Evolutionary conservation across 2,329 filamentous ascomycete species (phyloP), one percentile per base, ranked within the genome.

Genomic region (Pleomassaria siparia): DNA sequence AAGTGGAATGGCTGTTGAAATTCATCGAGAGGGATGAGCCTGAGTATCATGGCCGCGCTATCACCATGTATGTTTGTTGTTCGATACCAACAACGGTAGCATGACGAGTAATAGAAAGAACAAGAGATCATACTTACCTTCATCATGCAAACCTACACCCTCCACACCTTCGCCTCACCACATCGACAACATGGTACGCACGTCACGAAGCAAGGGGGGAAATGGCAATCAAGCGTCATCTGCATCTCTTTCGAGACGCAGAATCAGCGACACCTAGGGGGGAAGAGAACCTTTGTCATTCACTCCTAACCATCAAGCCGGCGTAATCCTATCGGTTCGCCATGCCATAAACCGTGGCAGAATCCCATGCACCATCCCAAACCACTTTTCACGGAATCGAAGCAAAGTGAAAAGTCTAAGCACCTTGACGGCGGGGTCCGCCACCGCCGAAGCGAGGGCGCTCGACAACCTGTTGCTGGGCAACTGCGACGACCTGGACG

Each of bases 221-320:
- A 61, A 55, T 95, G 90, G 90, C 90, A 84, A 91, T 95, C 90
- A 89, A 95, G 89, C 89, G 71, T 94, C 84, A 82, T 89, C 86
- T 21, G 58, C 35, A 45, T 48, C 47, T 53, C 56, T 63, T 77
- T 79, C 77, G 50, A 60, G 56, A 56, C 50, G 54, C 54, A 44
- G 85, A 90, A 80, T 92, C 87, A 74, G 89, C 90, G 90, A 95
- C 90, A 95, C 90, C 90, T 91, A 81, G 79, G 73, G 56, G 64
- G 63, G 66, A 68, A 61, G 63, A 54, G n/a, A 56, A 67, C 66
- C 62, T 64, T 70, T 70, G 66, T 68, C 65, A 69, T 67, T 70
- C 58, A 64, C 60, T 66, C 79, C 83, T 96, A 91, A 83, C 96
- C 91, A 71, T 86, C 82, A 55, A 54, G 53, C 57, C 33, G 43